Evolutionary conservation across 2,329 filamentous ascomycete species (phyloP).

Genomic region (Clonostachys solani): DNA sequence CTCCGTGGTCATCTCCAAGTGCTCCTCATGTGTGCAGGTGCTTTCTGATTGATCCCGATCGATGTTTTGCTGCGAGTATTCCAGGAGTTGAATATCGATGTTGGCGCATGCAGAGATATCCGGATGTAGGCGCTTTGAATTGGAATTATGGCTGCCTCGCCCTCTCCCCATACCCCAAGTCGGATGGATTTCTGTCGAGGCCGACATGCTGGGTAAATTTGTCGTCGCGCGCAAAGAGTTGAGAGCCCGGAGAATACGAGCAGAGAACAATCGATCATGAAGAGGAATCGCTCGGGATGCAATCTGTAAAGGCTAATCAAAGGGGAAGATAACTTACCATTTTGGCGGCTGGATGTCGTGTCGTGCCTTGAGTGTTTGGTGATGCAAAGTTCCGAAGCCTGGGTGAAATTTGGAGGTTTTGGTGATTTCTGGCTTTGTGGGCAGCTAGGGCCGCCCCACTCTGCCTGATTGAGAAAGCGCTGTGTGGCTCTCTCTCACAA

Average conservation of each 20-base stretch:
- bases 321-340: conserved; percentile 30
- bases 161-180: too few relatives aligned
- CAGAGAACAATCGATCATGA: conserved; percentile 2
- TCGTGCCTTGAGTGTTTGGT: conserved; percentile 34
- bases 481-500: conserved; percentile 15
- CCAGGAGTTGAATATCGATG: neutral
- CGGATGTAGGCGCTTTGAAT: too few relatives aligned
- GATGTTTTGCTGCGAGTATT: neutral
- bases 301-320: neutral
- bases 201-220: neutral
- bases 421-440: conserved; percentile 40
- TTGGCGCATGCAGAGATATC: too few relatives aligned
- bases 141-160: too few relatives aligned
- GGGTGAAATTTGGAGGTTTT: conserved; percentile 34
- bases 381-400: conserved; percentile 31
- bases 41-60: neutral
- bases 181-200: too few relatives aligned
- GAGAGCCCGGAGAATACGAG: too few relatives aligned
- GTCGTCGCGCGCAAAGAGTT: neutral
- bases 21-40: neutral
- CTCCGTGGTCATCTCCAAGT: neutral
- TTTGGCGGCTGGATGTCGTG: conserved; percentile 41
- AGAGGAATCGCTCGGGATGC: neutral
- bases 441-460: conserved; percentile 30
- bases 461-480: conserved; percentile 21